Percentiles rank a stretch among this genome's conserved stretches.
phyloP scores from a whole-genome alignment of 1,284 basidiomycete species.

The Sanghuangporus sanghuang region DNA sequence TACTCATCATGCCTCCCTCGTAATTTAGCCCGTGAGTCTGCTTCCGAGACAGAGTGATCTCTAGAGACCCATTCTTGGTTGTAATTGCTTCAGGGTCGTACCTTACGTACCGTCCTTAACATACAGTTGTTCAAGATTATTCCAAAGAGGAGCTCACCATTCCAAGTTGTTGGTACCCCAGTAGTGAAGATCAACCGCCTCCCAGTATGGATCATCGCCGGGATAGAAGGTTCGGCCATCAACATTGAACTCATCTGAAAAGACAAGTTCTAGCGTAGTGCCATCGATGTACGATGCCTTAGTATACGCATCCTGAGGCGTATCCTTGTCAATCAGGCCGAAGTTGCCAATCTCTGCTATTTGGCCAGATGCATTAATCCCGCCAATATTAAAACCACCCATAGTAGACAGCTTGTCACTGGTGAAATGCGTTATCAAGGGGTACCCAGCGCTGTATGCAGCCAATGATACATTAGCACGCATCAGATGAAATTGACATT shows the following conservation, averaged over 20 bases:
- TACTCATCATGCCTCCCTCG: conserved; percentile 63
- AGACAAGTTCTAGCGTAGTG: conserved; percentile 61
- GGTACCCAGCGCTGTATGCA: conserved; percentile 68
- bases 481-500: not conserved
- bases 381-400: conserved; percentile 76
- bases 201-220: conserved; percentile 60
- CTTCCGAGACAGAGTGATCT: conserved; percentile 70
- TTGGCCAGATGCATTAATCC: conserved; percentile 76
- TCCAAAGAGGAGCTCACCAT: conserved; percentile 41
- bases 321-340: conserved; percentile 73
- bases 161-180: conserved; percentile 51
- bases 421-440: conserved; percentile 69
- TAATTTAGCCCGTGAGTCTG: conserved; percentile 72
- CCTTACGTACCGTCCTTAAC: not conserved
- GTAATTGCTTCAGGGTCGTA: conserved; percentile 78
- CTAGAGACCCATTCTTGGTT: conserved; percentile 73
- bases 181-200: conserved; percentile 55
- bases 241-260: conserved; percentile 86
- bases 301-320: conserved; percentile 57
- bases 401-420: conserved; percentile 40
- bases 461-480: not conserved
- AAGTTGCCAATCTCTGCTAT: conserved; percentile 66
- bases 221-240: conserved; percentile 80
- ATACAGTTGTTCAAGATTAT: not conserved
- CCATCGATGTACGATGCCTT: conserved; percentile 51